Evolutionary conservation across 306 rosid species (phyloP).

Genomic region (Dryas drummondii): DNA sequence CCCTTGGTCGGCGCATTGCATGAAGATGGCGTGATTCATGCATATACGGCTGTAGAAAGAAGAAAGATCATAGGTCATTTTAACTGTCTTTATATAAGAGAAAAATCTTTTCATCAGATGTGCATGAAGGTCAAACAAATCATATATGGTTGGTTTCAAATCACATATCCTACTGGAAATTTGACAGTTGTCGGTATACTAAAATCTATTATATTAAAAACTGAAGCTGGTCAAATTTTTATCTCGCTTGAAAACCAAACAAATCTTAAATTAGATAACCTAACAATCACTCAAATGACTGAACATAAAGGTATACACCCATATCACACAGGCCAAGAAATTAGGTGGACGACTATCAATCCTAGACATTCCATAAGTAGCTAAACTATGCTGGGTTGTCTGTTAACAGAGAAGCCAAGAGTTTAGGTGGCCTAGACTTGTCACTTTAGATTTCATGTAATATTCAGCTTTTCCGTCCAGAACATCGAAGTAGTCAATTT

Average conservation of each 20-base stretch:
- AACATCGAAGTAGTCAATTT: too few species aligned
- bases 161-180: background rate
- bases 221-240: background rate
- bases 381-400: background rate
- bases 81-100: background rate
- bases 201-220: background rate
- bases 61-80: slow-evolving; percentile 18
- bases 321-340: background rate
- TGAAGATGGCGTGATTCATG: slow-evolving; percentile 97
- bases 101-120: background rate
- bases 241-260: background rate
- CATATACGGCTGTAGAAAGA: slow-evolving; percentile 77
- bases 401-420: background rate
- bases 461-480: background rate
- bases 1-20: slow-evolving; percentile 92
- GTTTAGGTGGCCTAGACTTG: background rate
- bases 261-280: background rate
- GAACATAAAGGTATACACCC: background rate
- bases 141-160: background rate
- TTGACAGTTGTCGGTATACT: background rate
- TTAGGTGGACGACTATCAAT: background rate
- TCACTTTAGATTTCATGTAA: background rate
- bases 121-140: background rate
- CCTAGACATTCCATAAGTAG: background rate
- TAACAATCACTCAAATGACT: background rate